Evolutionary conservation across 768 basidiomycete species (phyloP), one percentile per base, ranked within the genome.

Genomic region (Amanita phalloides): DNA sequence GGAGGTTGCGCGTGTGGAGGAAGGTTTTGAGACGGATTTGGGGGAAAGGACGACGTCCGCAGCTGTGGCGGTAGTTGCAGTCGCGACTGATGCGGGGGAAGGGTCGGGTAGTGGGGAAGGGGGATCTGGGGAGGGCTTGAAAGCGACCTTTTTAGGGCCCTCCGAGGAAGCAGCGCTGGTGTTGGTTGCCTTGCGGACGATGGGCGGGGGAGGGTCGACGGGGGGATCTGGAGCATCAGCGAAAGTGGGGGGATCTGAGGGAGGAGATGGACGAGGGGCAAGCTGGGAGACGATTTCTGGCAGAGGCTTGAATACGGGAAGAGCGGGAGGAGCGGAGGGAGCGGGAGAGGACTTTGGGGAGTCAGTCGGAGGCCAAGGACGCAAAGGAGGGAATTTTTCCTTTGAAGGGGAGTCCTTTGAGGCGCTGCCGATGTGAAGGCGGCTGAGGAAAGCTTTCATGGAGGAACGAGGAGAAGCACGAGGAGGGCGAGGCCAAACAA

Each of bases 361-460:
- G 3, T 64, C 64, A 17, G 69, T 65, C 17, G 85, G 84, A 0
- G 84, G 86, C 85, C 87, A 87, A 58, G 73, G 67, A 38, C 74
- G 78, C 21, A 87, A 74, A 13, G 81, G 82, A 21, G 83, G 82
- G 58, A 85, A 11, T 32, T 32, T 32, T 11, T 32, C 78, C 60
- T 72, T 78, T 33, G 33, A 2, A 33, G 33, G 4, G 0, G 33
- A 33, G 61, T 83, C 79, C 68, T 79, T 86, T 60, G 84, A 78
- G 66, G 81, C 67, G 58, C 76, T 76, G 51, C 79, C 78, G 60
- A 82, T 67, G 62, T 87, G 86, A 59, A 90, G 70, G 62, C 87
- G 79, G 63, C 78, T 77, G 66, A 90, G 78, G 59, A 90, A 84
- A 41, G 89, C 88, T 76, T 89, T 90, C 88, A 91, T 91, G 65